phyloP scores from a whole-genome alignment of 768 basidiomycete species.

The Phanerochaete carnosa region DNA sequence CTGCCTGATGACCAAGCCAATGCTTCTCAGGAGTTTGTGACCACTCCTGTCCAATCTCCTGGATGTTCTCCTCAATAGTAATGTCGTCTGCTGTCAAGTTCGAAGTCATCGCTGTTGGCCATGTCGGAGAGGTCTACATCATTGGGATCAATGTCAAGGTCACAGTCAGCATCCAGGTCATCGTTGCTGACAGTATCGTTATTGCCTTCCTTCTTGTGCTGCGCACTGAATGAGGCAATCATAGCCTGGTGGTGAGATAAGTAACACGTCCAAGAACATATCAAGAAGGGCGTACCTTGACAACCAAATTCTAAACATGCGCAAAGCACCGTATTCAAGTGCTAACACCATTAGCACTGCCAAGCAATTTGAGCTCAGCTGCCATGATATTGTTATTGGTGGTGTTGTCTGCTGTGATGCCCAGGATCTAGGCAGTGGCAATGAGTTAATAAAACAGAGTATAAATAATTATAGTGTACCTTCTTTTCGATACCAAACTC shows the following conservation, averaged over 20 bases:
- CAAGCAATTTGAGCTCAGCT: not conserved
- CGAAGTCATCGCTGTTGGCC: no score
- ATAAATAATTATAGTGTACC: not conserved
- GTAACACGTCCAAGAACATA: not conserved
- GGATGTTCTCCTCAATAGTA: no score
- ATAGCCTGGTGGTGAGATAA: no score
- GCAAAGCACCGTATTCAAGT: conserved; percentile 25
- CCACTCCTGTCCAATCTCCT: no score
- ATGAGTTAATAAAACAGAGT: not conserved
- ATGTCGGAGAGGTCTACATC: no score
- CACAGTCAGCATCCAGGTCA: not conserved
- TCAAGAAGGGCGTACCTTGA: conserved; percentile 17
- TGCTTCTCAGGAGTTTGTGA: no score
- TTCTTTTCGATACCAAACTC: conserved; percentile 7
- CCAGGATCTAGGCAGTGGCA: conserved; percentile 2
- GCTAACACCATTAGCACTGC: not conserved
- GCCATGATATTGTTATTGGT: conserved; percentile 34
- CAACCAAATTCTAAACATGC: conserved; percentile 31
- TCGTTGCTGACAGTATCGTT: not conserved
- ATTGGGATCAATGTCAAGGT: not conserved
- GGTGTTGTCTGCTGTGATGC: conserved; percentile 34
- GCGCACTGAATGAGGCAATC: no score
- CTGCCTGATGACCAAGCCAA: no score
- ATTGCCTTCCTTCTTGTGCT: no score
- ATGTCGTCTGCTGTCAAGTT: no score